Conservation (phyloP, 768 basidiomycete species). For the Pleurotus ostreatus region DNA sequence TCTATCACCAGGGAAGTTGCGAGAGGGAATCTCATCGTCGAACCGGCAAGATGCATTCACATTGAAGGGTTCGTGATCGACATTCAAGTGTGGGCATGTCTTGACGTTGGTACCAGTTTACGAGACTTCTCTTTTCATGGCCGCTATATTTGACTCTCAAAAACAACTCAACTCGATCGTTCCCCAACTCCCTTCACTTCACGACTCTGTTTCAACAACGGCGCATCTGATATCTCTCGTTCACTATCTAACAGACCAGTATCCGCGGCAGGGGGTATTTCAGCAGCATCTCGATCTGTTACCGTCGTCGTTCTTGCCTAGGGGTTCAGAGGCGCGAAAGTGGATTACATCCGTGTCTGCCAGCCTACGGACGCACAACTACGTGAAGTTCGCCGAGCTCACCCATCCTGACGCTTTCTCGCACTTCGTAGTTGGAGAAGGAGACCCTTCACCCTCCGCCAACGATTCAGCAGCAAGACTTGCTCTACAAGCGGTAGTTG, state of each 20-base stretch:
- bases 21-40: constrained; percentile 68
- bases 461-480: constrained; percentile 26
- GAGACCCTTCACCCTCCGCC: constrained; percentile 1
- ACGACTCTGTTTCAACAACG: constrained; percentile 23
- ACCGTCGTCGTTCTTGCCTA: constrained; percentile 34
- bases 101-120: constrained; percentile 44
- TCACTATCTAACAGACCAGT: constrained; percentile 50
- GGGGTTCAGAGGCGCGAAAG: constrained; percentile 24
- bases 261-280: constrained; percentile 65
- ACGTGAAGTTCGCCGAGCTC: constrained; percentile 45
- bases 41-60: constrained; percentile 58
- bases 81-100: too few species aligned
- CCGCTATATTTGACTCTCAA: constrained; percentile 57
- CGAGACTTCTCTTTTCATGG: constrained; percentile 67
- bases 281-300: constrained; percentile 39
- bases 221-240: constrained; percentile 46
- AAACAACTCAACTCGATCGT: constrained; percentile 61
- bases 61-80: constrained; percentile 51
- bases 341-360: constrained; percentile 56
- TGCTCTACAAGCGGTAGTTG: constrained; percentile 42
- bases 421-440: constrained; percentile 10
- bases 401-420: constrained; percentile 26
- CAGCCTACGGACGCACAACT: constrained; percentile 52
- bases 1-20: constrained; percentile 56
- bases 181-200: constrained; percentile 53